Evolutionary conservation across 2,329 filamentous ascomycete species (phyloP).

Genomic region (Nectriaceae sp.): DNA sequence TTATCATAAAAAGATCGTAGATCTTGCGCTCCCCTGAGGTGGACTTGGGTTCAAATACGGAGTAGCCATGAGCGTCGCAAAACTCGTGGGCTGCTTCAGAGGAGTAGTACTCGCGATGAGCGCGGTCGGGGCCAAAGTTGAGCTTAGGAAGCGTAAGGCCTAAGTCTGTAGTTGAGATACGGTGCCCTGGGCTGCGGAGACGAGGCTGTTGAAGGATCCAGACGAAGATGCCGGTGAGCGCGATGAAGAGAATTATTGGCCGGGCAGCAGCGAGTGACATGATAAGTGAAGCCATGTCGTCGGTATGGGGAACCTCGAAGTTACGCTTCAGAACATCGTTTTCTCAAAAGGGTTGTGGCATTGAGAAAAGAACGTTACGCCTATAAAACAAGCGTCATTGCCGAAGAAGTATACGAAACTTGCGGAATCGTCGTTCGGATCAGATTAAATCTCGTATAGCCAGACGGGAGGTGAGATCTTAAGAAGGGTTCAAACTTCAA

Average conservation of each 20-base stretch:
- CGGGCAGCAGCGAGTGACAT: too few relatives aligned
- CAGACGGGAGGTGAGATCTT: too few relatives aligned
- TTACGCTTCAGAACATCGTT: too few relatives aligned
- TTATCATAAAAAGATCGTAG: conserved; percentile 62
- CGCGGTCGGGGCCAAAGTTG: conserved; percentile 21
- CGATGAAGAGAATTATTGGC: background rate
- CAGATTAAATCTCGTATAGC: too few relatives aligned
- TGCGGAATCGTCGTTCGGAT: too few relatives aligned
- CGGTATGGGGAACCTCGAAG: too few relatives aligned
- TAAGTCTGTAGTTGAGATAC: conserved; percentile 25
- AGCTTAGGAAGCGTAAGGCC: conserved; percentile 25
- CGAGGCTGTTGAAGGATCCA: conserved; percentile 3
- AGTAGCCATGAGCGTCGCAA: conserved; percentile 36
- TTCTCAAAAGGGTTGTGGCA: too few relatives aligned
- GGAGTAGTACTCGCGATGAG: conserved; percentile 29
- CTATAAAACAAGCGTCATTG: too few relatives aligned
- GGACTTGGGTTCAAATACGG: conserved; percentile 28
- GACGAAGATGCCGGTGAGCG: conserved; percentile 9
- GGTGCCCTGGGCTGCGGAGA: conserved; percentile 16
- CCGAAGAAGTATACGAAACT: too few relatives aligned
- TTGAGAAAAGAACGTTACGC: too few relatives aligned
- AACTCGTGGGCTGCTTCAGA: conserved; percentile 31
- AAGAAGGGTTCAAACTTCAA: too few relatives aligned
- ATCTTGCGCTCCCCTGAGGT: conserved; percentile 32
- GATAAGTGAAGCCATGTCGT: too few relatives aligned